These are phyloP conservation scores for Pseudocercospora crystallina DNA, from an alignment of 2,329 filamentous ascomycete species.

Conservation along the genomic window DNA sequence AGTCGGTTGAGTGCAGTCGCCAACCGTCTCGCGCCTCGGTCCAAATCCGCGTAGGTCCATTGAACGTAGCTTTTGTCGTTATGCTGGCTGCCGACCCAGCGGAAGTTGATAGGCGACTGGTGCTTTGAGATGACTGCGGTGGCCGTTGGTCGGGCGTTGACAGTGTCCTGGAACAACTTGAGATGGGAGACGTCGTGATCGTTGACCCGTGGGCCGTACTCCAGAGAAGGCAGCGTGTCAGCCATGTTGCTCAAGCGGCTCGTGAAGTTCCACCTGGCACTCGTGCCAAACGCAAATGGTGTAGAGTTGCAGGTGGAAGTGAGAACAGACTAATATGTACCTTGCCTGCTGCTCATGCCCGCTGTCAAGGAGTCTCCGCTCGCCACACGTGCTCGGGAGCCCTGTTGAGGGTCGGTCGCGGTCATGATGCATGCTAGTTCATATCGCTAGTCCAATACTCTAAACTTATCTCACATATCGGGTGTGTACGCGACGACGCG, in stretches of 20 bases:
- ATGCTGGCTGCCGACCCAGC: constrained; percentile 33
- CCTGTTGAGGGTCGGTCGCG: constrained; percentile 13
- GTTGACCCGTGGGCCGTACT: constrained; percentile 28
- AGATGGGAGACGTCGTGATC: constrained; percentile 30
- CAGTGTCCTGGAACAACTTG: constrained; percentile 33
- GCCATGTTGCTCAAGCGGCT: constrained; percentile 21
- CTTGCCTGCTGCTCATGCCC: constrained; percentile 20
- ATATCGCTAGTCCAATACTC: constrained; percentile 3
- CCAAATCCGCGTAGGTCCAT: constrained; percentile 35
- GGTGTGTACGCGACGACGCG: no score
- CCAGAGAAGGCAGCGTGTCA: constrained; percentile 27
- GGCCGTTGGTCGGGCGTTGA: constrained; percentile 30
- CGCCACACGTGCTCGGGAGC: constrained; percentile 15
- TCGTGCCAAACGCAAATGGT: constrained; percentile 11
- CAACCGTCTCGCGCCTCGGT: constrained; percentile 33
- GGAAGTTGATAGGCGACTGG: constrained; percentile 30
- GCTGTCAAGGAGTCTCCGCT: constrained; percentile 11
- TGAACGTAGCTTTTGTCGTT: constrained; percentile 28
- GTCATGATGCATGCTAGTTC: constrained; percentile 17
- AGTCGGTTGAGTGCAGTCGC: constrained; percentile 32
- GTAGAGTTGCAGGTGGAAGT: constrained; percentile 17
- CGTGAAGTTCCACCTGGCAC: constrained; percentile 19
- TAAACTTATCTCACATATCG: constrained; percentile 4
- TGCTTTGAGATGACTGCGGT: constrained; percentile 33
- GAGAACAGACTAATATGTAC: constrained; percentile 21